These are phyloP conservation scores for Nepenthes gracilis DNA, from an alignment of 148 eudicot genomes.

Conservation along the genomic window DNA sequence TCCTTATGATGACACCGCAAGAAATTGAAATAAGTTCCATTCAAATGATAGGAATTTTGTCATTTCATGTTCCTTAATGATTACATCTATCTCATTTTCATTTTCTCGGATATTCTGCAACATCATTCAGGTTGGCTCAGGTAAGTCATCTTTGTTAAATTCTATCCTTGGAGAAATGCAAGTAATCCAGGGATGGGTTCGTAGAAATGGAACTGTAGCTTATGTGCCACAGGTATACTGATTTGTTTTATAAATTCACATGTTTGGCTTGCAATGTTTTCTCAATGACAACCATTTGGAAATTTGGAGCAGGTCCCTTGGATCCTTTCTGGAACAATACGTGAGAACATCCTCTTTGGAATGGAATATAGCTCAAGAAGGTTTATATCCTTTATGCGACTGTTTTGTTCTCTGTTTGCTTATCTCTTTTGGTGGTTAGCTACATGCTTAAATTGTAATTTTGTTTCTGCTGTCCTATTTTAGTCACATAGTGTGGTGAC, in stretches of 20 bases:
- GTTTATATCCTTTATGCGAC: conserved; percentile 17
- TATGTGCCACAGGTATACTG: conserved; percentile 81
- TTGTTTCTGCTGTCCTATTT: background rate
- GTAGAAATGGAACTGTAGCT: conserved; percentile 51
- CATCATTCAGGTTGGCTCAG: conserved; percentile 77
- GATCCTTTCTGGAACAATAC: conserved; percentile 88
- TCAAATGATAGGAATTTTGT: too few relatives aligned
- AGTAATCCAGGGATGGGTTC: conserved; percentile 39
- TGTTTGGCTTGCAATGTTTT: conserved; percentile 5
- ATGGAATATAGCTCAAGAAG: conserved; percentile 57
- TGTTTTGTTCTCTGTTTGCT: background rate
- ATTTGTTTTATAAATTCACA: background rate
- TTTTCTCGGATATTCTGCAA: background rate
- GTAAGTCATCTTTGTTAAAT: conserved; percentile 85
- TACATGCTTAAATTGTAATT: background rate
- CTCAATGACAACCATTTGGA: conserved; percentile 9
- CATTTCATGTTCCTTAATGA: too few relatives aligned
- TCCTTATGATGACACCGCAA: too few relatives aligned
- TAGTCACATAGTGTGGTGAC: too few relatives aligned
- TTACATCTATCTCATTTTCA: too few relatives aligned
- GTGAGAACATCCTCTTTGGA: conserved; percentile 77
- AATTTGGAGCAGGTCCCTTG: conserved; percentile 59
- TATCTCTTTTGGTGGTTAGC: background rate
- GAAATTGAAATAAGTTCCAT: too few relatives aligned
- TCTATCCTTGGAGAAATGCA: conserved; percentile 73